Evolutionary conservation across 805 yeast species (phyloP), one percentile per base, ranked within the genome.

Genomic region (Ogataea angusta): DNA sequence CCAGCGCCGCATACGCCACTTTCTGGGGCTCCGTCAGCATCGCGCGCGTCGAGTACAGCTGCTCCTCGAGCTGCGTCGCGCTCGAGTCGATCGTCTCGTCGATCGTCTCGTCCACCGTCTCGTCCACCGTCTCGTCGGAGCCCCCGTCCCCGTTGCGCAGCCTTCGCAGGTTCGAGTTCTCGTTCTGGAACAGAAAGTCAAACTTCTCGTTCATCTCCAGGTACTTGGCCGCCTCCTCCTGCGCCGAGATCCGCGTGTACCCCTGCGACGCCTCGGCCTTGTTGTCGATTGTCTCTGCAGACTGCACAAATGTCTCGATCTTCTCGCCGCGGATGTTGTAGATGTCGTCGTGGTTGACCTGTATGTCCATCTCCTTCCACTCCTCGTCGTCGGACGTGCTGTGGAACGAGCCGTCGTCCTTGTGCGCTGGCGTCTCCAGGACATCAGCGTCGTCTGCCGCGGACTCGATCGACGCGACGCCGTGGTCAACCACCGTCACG

Each of bases 311-410:
- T 13, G 56, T 57, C 17, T 78, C 67, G 36, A 80, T 74, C 17
- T 80, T 63, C 42, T 80, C 78, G 4, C 93, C 97, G 53, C 76
- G 77, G 18, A 87, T 85, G 55, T 91, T 86, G 58, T 87, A 91
- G 30, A 87, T 74, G 46, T 87, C 87, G 15, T 56, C 46, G 42
- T 76, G 72, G 35, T 82, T 78, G 3, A 95, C 80, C 21, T 87
- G 81, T 0, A 91, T 80, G 30, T 85, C 83, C 87, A 93, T 89
- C 13, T 85, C 78, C 55, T 84, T 81, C 99, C 99, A 93, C 21
- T 73, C 82, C 10, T 69, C 75, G 25, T 72, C 76, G 13, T 67
- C 73, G 16, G 42, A 38, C 7, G 42, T 31, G 19, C 17, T 15
- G 24, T 16, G 10, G 18, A 14, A 16, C 19, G 40, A 29, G 16